These are phyloP conservation scores for Entomortierella parvispora DNA, from an alignment of 192 early-diverging fungal genomes.

Conservation along the genomic window DNA sequence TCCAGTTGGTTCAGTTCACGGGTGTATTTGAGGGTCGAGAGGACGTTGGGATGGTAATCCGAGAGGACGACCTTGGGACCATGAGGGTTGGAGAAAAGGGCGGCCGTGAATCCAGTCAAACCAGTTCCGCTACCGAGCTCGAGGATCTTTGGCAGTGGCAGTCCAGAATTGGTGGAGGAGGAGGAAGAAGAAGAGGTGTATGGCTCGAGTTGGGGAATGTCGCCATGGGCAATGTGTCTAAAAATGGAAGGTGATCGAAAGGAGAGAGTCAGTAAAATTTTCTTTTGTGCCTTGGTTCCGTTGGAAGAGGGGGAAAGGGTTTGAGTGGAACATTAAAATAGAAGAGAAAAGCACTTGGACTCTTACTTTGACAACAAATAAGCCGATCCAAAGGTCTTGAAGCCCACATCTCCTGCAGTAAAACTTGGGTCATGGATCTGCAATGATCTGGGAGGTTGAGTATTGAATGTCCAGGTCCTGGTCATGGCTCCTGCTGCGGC, in stretches of 20 bases:
- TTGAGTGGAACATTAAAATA: neutral
- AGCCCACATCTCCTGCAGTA: constrained; percentile 62
- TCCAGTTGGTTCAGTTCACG: constrained; percentile 42
- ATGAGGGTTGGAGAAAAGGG: constrained; percentile 43
- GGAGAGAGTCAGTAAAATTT: neutral
- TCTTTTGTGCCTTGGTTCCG: neutral
- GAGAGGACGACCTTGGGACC: constrained; percentile 54
- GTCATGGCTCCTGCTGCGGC: constrained; percentile 50
- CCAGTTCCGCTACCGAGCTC: constrained; percentile 68
- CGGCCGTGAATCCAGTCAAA: constrained; percentile 57
- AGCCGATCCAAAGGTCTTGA: constrained; percentile 67
- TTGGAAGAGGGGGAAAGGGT: neutral
- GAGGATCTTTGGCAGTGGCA: constrained; percentile 44
- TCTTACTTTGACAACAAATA: constrained; percentile 63
- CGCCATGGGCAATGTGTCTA: constrained; percentile 52
- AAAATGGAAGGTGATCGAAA: neutral
- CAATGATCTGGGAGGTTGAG: constrained; percentile 22
- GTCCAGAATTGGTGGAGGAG: neutral
- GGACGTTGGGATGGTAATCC: constrained; percentile 63
- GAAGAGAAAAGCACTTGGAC: neutral
- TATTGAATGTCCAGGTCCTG: constrained; percentile 41
- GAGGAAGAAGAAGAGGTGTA: constrained; percentile 21
- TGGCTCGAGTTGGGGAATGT: constrained; percentile 49
- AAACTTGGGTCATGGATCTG: constrained; percentile 63
- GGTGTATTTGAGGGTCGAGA: constrained; percentile 56